A percentile compares a stretch with the other conserved stretches of the same genome.
phyloP scores from a whole-genome alignment of 2,329 filamentous ascomycete species.

The Colletotrichum spinosum region DNA sequence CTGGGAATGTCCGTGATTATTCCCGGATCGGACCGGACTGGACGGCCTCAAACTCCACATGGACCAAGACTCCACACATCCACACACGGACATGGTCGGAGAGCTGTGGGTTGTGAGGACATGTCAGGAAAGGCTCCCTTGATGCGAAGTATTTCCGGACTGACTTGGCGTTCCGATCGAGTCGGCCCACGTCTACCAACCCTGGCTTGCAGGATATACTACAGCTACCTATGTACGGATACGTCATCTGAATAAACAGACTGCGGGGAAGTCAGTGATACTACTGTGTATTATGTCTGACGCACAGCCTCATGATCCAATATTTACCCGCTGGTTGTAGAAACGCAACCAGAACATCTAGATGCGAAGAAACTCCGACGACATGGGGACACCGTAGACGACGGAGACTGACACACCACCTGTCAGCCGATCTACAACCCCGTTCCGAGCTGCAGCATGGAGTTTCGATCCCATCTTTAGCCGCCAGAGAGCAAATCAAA shows the following conservation, averaged over 20 bases:
- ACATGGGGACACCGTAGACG: background rate
- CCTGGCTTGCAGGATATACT: too few species aligned
- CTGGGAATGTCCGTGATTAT: background rate
- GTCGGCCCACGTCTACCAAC: too few species aligned
- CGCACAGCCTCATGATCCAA: too few species aligned
- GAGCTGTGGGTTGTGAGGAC: conserved; percentile 21
- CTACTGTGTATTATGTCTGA: too few species aligned
- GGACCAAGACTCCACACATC: conserved; percentile 24
- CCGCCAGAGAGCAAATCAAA: background rate
- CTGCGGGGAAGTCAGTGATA: background rate
- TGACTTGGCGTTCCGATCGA: background rate
- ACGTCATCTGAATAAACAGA: background rate
- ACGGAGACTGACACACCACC: background rate
- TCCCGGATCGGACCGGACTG: background rate
- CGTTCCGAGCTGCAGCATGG: background rate
- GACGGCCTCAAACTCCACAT: background rate
- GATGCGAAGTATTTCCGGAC: conserved; percentile 34
- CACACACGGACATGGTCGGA: conserved; percentile 20
- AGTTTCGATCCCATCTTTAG: background rate
- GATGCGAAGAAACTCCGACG: conserved; percentile 27
- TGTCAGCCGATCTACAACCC: conserved; percentile 14
- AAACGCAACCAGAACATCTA: too few species aligned
- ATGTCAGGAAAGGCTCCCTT: background rate
- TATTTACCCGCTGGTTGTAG: too few species aligned
- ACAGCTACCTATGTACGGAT: too few species aligned